phyloP scores from a whole-genome alignment of 1,284 basidiomycete species.

The Thecaphora thlaspeos region DNA sequence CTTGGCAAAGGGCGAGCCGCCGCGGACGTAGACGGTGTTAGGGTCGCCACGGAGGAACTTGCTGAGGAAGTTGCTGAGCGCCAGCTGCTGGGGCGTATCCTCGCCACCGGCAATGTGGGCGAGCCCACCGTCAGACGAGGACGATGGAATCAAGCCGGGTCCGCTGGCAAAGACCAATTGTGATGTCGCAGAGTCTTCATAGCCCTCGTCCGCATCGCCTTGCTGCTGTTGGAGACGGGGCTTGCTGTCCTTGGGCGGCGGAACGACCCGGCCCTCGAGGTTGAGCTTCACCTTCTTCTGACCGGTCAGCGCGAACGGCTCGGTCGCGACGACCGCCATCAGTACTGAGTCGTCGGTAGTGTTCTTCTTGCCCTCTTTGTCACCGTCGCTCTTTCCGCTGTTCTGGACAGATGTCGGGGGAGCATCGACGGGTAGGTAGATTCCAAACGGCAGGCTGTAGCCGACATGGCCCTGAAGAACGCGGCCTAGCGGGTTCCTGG shows the following conservation, averaged over 20 bases:
- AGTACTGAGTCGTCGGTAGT: slow-evolving; percentile 26
- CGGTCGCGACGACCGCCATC: slow-evolving; percentile 46
- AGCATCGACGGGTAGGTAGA: slow-evolving; percentile 37
- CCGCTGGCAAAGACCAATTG: not conserved
- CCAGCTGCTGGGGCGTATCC: slow-evolving; percentile 33
- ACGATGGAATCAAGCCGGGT: not conserved
- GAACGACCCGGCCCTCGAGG: slow-evolving; percentile 42
- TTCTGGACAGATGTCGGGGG: slow-evolving; percentile 11
- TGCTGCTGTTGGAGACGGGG: not conserved
- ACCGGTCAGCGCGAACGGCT: slow-evolving; percentile 44
- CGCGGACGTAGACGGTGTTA: slow-evolving; percentile 48
- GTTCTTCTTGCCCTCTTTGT: slow-evolving; percentile 7
- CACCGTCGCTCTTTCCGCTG: slow-evolving; percentile 15
- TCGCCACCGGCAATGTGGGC: not conserved
- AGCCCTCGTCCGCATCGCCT: not conserved
- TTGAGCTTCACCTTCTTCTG: slow-evolving; percentile 36
- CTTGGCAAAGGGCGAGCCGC: slow-evolving; percentile 42
- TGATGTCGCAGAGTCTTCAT: not conserved
- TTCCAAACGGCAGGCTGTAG: slow-evolving; percentile 49
- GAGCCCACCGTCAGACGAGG: slow-evolving; percentile 1
- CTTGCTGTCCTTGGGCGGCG: slow-evolving; percentile 24
- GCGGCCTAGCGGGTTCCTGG: slow-evolving; percentile 45
- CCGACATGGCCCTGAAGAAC: slow-evolving; percentile 41
- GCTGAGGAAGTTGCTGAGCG: slow-evolving; percentile 47
- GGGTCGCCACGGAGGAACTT: slow-evolving; percentile 47